Evolutionary conservation across 805 yeast genomes (phyloP).

Genomic region (Candida boidinii): DNA sequence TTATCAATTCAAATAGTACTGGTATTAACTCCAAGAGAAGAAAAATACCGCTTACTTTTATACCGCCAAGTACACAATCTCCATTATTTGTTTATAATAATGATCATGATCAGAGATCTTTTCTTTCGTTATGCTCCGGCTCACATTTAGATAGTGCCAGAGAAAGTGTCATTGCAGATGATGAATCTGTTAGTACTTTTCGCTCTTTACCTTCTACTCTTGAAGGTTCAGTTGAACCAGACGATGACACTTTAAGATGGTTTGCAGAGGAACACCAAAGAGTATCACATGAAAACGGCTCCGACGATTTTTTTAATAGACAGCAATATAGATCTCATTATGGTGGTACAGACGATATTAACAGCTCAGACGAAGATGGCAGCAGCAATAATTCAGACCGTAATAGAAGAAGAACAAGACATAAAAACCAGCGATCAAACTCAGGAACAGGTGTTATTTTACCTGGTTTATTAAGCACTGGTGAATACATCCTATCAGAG

Average conservation of each 20-base stretch:
- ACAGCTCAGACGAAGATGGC: too few relatives aligned
- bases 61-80: conserved; percentile 28
- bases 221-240: conserved; percentile 23
- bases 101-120: conserved; percentile 25
- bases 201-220: conserved; percentile 28
- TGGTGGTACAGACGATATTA: too few relatives aligned
- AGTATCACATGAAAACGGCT: too few relatives aligned
- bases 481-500: too few relatives aligned
- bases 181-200: conserved; percentile 24
- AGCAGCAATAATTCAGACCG: too few relatives aligned
- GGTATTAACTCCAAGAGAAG: conserved; percentile 26
- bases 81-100: conserved; percentile 26
- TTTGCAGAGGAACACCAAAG: conserved; percentile 28
- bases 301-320: neutral
- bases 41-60: conserved; percentile 25
- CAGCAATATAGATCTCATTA: neutral
- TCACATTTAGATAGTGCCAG: conserved; percentile 19
- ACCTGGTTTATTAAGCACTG: too few relatives aligned
- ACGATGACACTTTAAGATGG: conserved; percentile 25
- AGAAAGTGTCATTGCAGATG: conserved; percentile 16
- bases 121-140: conserved; percentile 24
- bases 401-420: conserved; percentile 9
- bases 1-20: conserved; percentile 17
- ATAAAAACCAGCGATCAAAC: conserved; percentile 1
- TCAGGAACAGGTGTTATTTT: too few relatives aligned